Base-by-base conservation (phyloP, 139 green algal species). In the Chlorella sp. region DNA sequence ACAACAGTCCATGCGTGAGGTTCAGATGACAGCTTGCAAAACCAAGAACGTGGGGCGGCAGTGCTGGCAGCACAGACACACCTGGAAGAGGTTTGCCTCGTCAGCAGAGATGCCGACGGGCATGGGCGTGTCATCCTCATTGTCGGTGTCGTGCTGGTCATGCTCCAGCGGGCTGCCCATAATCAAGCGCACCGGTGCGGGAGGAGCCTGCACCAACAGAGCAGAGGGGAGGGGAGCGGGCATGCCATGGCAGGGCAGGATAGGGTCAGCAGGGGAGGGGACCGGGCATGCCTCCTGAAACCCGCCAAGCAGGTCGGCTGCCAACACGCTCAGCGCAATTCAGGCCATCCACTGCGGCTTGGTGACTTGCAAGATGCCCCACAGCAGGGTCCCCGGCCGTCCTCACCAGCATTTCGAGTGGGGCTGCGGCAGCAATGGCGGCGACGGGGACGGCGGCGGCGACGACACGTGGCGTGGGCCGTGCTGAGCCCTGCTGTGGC, bases 91-190 rank as follows among this genome's bases (percentile, higher is more conserved):
- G 15, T 87, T 60, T 11, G 83, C 66, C 36, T 87, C 83, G 37
- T 87, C 83, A 14, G 83, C 83, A 24, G 64, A 42, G 83, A 87
- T 87, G 83, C 32, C 83, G 61, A 87, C 36, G 26, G 83, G 83
- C 83, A 87, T 87, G 83, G 83, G 83, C 0, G 83, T 87, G 83
- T 71, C 64, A 66, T 87, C 83, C 3, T 87, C 83, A 2, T 87
- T 4, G 30, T 80, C 73, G 32, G n/a, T 42, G 73, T 42, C 73
- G 39, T 80, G 73, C 9, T 40, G 3, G n/a, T 36, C 30, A 40
- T 11, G 73, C 68, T 34, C 2, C 21, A 12, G 68, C 22, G n/a
- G 68, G 68, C 68, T 34, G 68, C 26, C 26, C 73, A 80, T 42
- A 36, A n/a, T n/a, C 73, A 80, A 22, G 73, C 73, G 73, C n/a